Evolutionary conservation across 2,329 filamentous ascomycete genomes (phyloP).

Genomic region (Monosporascus cannonballus): DNA sequence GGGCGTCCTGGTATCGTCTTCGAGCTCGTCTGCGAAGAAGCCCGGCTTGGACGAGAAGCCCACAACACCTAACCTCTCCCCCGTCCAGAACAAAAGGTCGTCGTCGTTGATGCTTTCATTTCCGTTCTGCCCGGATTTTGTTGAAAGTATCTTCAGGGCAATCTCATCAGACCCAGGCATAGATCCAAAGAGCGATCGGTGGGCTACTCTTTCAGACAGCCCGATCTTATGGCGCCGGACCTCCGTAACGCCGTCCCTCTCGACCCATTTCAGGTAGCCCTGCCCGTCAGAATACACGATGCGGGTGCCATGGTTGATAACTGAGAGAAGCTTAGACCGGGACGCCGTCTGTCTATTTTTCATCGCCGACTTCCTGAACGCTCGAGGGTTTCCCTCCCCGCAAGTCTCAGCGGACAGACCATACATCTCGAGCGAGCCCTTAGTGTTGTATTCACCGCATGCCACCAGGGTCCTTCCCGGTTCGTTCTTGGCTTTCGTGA

Average conservation of each 20-base stretch:
- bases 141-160: constrained; percentile 72
- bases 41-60: constrained; percentile 50
- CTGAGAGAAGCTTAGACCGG: constrained; percentile 72
- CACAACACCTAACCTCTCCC: constrained; percentile 72
- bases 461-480: constrained; percentile 64
- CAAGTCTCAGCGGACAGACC: constrained; percentile 41
- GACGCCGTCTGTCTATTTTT: constrained; percentile 82
- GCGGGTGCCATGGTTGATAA: constrained; percentile 73
- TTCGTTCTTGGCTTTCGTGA: constrained; percentile 46
- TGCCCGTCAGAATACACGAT: constrained; percentile 80
- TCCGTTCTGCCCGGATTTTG: constrained; percentile 30
- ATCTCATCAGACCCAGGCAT: constrained; percentile 61
- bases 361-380: constrained; percentile 44
- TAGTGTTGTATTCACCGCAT: constrained; percentile 85
- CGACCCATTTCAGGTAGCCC: constrained; percentile 84
- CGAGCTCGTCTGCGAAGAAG: constrained; percentile 46
- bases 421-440: constrained; percentile 87
- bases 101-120: constrained; percentile 42
- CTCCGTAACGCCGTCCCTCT: constrained; percentile 69
- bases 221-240: constrained; percentile 50
- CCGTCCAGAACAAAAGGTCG: constrained; percentile 81
- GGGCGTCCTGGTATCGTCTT: constrained; percentile 35
- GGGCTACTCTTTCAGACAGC: constrained; percentile 41
- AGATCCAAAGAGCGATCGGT: constrained; percentile 44
- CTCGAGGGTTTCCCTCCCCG: constrained; percentile 14